These are phyloP conservation scores for Fagopyrum homotropicum DNA, from an alignment of 148 eudicot genomes.

Conservation along the genomic window DNA sequence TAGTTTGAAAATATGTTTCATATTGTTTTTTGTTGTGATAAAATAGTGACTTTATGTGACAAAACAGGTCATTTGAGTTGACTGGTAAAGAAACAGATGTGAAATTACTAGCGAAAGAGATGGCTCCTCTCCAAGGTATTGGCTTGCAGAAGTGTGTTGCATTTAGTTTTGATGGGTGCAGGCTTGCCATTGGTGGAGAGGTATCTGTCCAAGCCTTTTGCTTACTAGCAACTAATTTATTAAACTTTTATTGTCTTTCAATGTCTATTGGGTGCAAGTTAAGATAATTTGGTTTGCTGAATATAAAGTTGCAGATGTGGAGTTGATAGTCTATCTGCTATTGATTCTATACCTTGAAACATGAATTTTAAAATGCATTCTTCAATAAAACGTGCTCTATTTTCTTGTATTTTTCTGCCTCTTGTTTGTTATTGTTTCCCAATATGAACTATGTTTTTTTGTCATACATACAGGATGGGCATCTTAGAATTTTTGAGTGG, in stretches of 20 bases:
- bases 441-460: constrained; percentile 17
- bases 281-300: neutral
- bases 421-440: constrained; percentile 6
- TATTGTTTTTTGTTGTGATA: neutral
- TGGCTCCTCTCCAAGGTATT: constrained; percentile 54
- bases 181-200: constrained; percentile 82
- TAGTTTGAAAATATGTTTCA: neutral
- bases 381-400: neutral
- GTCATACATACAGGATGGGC: constrained; percentile 56
- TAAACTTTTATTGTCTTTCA: neutral
- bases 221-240: neutral
- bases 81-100: constrained; percentile 32
- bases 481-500: constrained; percentile 94
- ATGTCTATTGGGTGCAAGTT: neutral
- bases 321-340: neutral
- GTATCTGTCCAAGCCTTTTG: constrained; percentile 33
- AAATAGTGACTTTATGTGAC: neutral
- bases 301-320: neutral
- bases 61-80: constrained; percentile 61
- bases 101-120: constrained; percentile 49
- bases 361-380: neutral
- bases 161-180: constrained; percentile 84
- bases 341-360: neutral
- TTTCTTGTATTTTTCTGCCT: neutral
- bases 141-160: constrained; percentile 71